phyloP scores from a whole-genome alignment of 768 basidiomycete species.

The Lyophyllum shimeji region DNA sequence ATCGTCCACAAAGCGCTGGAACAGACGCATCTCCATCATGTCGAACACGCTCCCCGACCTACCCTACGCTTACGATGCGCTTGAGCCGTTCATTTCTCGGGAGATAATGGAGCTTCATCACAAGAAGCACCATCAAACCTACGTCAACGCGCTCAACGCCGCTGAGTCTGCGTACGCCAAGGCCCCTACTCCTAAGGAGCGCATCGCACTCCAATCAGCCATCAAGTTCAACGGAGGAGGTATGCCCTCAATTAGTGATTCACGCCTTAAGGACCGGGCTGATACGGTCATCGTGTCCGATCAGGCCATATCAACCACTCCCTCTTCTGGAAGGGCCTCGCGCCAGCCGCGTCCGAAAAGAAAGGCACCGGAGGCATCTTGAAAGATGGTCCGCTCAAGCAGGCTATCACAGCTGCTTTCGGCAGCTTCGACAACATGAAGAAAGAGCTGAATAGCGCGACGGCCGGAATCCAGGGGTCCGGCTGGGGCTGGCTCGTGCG shows the following conservation, averaged over 20 bases:
- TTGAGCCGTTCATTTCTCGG: constrained; percentile 89
- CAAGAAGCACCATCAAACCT: constrained; percentile 93
- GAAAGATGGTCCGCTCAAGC: constrained; percentile 63
- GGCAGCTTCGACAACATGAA: constrained; percentile 72
- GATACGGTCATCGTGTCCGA: constrained; percentile 21
- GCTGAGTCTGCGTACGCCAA: constrained; percentile 79
- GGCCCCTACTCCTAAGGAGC: constrained; percentile 67
- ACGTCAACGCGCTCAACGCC: constrained; percentile 89
- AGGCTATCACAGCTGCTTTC: constrained; percentile 60
- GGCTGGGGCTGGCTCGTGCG: constrained; percentile 97
- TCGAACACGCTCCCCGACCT: constrained; percentile 55
- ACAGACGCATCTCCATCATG: constrained; percentile 16
- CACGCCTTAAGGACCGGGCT: constrained; percentile 6
- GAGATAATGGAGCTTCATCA: constrained; percentile 97
- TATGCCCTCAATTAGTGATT: constrained; percentile 32
- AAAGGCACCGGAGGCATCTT: constrained; percentile 64
- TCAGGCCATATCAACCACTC: constrained; percentile 92
- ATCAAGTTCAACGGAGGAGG: constrained; percentile 98
- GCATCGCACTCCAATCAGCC: constrained; percentile 86
- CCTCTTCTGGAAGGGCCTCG: constrained; percentile 94
- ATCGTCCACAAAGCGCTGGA: not conserved
- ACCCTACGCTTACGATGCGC: constrained; percentile 82
- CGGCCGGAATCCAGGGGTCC: constrained; percentile 86
- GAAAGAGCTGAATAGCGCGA: constrained; percentile 82
- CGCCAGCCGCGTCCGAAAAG: constrained; percentile 52